Base-by-base conservation (phyloP, 441 rosid genomes). In the Mallotus japonicus region DNA sequence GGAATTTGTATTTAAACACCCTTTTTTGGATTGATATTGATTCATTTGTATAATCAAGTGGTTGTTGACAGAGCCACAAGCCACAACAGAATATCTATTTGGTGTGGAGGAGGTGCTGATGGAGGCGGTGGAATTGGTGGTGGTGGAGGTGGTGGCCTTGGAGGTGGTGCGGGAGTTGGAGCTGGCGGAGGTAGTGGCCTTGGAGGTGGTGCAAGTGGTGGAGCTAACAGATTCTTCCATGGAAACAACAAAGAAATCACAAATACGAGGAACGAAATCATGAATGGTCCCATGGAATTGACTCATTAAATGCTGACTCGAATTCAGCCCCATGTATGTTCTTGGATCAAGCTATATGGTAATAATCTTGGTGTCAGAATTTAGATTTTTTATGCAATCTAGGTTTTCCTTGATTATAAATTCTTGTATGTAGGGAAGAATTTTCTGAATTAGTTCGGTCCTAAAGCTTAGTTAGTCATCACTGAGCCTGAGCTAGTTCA, bases 261-360 rank as follows among this genome's bases (percentile, higher is more conserved):
- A 3, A 46, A 50, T 58, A 78, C 78, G 84, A 62, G 58, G 69
- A 77, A 65, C 16, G 56, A 34, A 69, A 60, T 72, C 61, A 62
- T 34, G 34, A 62, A 1, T 51, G 73, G 14, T 42, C 80, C 80
- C 60, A 76, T 75, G 79, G 82, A 74, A n/a, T 70, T 85, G 9
- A 75, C 74, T 0, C 80, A 82, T 47, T 62, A 73, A 70, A 63
- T 80, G 42, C 71, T 85, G 22, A 80, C 81, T 17, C 66, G 53
- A 74, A n/a, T 83, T 66, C 75, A 71, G 24, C 85, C 89, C 40
- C 82, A 80, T 47, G 69, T 77, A 44, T 75, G 77, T 49, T 19
- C 76, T 1, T 83, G 89, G 88, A 74, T 46, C 75, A 75, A 74
- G 54, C 55, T 75, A 44, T 81, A 83, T 22, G 88, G 86, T 79